Evolutionary conservation across 2,329 filamentous ascomycete species (phyloP).

Genomic region (Claviceps pusilla): DNA sequence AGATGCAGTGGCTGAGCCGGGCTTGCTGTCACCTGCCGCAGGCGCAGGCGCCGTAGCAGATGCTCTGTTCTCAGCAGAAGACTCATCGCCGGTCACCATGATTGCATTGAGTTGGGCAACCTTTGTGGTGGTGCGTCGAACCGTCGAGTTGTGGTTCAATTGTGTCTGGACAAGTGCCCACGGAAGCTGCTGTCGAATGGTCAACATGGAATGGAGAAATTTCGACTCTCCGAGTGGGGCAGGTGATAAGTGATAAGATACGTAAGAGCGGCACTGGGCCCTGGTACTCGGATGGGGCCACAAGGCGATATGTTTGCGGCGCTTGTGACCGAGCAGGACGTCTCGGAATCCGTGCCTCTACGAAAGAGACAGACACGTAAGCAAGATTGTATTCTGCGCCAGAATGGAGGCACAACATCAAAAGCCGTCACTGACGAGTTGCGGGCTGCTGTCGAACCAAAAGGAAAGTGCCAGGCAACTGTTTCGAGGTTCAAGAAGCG

Average conservation of each 20-base stretch:
- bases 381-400: too few relatives aligned
- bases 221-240: constrained; percentile 1
- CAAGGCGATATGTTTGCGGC: too few relatives aligned
- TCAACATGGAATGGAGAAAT: not conserved
- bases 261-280: too few relatives aligned
- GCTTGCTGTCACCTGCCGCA: constrained; percentile 1
- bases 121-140: not conserved
- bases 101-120: constrained; percentile 13
- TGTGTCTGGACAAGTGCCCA: not conserved
- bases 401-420: too few relatives aligned
- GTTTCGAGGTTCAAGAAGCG: too few relatives aligned
- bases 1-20: not conserved
- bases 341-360: too few relatives aligned
- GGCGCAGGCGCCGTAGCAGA: constrained; percentile 7
- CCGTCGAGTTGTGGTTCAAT: not conserved
- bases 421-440: too few relatives aligned
- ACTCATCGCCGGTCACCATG: constrained; percentile 19
- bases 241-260: constrained; percentile 1
- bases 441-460: too few relatives aligned
- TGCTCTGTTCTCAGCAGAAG: constrained; percentile 14
- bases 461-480: too few relatives aligned
- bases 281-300: too few relatives aligned
- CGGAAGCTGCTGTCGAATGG: not conserved
- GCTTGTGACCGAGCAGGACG: too few relatives aligned
- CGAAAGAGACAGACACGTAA: too few relatives aligned